These are phyloP conservation scores for Pleurotus pulmonarius DNA, from an alignment of 768 basidiomycete species.

Conservation along the genomic window DNA sequence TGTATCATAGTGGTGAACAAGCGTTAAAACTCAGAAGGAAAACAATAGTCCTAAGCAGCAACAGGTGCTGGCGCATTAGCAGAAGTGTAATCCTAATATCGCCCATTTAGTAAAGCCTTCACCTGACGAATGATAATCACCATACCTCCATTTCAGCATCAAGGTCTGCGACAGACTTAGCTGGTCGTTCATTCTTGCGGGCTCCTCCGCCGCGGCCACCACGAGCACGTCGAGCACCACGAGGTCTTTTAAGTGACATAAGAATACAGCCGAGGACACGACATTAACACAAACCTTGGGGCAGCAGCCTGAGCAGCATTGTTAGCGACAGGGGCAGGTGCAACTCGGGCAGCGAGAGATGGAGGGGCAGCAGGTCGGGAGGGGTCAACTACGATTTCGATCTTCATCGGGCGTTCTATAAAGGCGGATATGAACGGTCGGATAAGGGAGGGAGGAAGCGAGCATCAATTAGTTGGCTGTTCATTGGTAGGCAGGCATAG, in stretches of 20 bases:
- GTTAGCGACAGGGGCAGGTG: conserved; percentile 35
- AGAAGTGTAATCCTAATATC: conserved; percentile 62
- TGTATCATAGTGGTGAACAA: conserved; percentile 13
- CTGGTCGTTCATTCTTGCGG: conserved; percentile 57
- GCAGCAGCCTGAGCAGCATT: conserved; percentile 16
- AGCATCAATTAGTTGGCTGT: conserved; percentile 42
- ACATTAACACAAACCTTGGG: conserved; percentile 12
- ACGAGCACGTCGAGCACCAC: conserved; percentile 40
- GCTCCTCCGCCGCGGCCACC: conserved; percentile 26
- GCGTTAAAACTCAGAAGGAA: conserved; percentile 14
- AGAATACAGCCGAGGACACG: conserved; percentile 5
- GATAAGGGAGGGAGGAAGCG: conserved; percentile 33
- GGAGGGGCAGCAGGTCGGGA: conserved; percentile 54
- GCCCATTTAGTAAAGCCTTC: conserved; percentile 1
- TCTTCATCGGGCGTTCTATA: conserved; percentile 96
- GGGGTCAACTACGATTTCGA: conserved; percentile 94
- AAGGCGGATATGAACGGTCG: conserved; percentile 24
- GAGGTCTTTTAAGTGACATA: conserved; percentile 38
- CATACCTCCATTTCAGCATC: conserved; percentile 97
- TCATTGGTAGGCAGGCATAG: conserved; percentile 34
- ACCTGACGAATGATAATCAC: not conserved
- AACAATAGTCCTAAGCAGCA: conserved; percentile 11
- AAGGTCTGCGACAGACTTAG: conserved; percentile 84
- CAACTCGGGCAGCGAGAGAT: conserved; percentile 79
- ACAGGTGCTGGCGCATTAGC: conserved; percentile 47